Base-by-base conservation (phyloP, 257 asterid species). In the Coffea canephora region DNA sequence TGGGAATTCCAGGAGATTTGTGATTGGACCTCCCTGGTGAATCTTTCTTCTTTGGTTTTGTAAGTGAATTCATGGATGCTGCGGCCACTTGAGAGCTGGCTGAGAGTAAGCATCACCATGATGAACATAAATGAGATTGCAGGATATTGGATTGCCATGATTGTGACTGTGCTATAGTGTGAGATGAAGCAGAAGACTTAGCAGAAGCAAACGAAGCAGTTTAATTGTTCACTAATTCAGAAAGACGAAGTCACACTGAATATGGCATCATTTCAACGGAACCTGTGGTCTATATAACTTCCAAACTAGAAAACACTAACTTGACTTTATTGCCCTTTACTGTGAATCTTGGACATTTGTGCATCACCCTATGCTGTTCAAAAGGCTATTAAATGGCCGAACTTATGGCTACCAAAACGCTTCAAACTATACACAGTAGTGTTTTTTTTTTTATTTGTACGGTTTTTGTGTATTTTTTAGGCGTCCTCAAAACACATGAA, bases 121-220 rank as follows among this genome's bases (percentile, higher is more conserved):
- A 87, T 55, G 27, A 83, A 65, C 5, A 88, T 46, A 69, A 68
- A 34, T 39, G 85, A 84, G 49, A 67, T 50, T 74, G 34, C 34
- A 18, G 77, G 78, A 79, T 74, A 77, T 12, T 77, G 89, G 66
- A 54, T 8, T 79, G 78, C 85, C 94, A 90, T 90, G 82, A 71
- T 27, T 49, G 43, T 39, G 43, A 39, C 43, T 39, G 43, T 39
- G 43, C 43, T 39, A 39, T 39, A 39, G 4, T 39, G 19, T 66
- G 34, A 78, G 75, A 65, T 25, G 14, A 12, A n/a, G 80, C 25
- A 77, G 81, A 25, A 77, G 82, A 78, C 71, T 54, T 9, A 50
- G 79, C n/a, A 55, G 83, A 55, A 39, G 80, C 18, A 54, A 71
- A 72, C 15, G 70, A 64, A 43, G 81, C 77, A 54, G 64, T 34